These are phyloP conservation scores for Phytophthora pseudosyringae DNA, from an alignment of 352 stramenopile species.

Conservation along the genomic window DNA sequence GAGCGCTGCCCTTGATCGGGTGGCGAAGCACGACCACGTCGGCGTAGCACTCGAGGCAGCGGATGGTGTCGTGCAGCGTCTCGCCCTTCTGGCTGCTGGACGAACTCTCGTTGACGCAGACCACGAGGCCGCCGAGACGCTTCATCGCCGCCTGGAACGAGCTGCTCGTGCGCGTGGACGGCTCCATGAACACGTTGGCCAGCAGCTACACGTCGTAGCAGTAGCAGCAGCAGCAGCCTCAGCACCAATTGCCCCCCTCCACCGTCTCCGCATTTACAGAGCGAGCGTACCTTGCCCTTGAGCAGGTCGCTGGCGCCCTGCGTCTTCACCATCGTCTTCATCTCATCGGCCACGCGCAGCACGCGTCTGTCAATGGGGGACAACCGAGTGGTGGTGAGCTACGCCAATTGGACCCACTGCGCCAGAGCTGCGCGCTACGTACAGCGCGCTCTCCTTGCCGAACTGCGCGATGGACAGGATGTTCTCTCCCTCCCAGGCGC, in stretches of 20 bases:
- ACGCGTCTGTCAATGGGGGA: slow-evolving; percentile 52
- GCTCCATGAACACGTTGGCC: slow-evolving; percentile 98
- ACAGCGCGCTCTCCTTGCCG: slow-evolving; percentile 74
- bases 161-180: slow-evolving; percentile 97
- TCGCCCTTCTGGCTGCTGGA: slow-evolving; percentile 98
- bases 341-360: slow-evolving; percentile 77
- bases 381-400: slow-evolving; percentile 5
- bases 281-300: slow-evolving; percentile 71
- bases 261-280: background rate
- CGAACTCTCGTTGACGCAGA: slow-evolving; percentile 94
- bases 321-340: slow-evolving; percentile 83
- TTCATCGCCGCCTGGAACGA: slow-evolving; percentile 98
- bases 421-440: slow-evolving; percentile 8
- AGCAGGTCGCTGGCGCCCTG: slow-evolving; percentile 78
- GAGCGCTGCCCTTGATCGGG: slow-evolving; percentile 89
- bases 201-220: slow-evolving; percentile 71
- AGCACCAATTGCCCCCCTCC: background rate
- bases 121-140: slow-evolving; percentile 94
- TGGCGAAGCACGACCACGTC: slow-evolving; percentile 97
- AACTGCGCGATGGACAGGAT: slow-evolving; percentile 86
- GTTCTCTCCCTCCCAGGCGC: slow-evolving; percentile 74
- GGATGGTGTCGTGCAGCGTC: slow-evolving; percentile 97
- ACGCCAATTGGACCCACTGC: background rate
- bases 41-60: slow-evolving; percentile 96
- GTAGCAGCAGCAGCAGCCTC: slow-evolving; percentile 1